A percentile compares a stretch with the other conserved stretches of the same genome.
Evolutionary conservation across 139 green algal genomes (phyloP).

Genomic region (Astrephomene gubernaculifera): DNA sequence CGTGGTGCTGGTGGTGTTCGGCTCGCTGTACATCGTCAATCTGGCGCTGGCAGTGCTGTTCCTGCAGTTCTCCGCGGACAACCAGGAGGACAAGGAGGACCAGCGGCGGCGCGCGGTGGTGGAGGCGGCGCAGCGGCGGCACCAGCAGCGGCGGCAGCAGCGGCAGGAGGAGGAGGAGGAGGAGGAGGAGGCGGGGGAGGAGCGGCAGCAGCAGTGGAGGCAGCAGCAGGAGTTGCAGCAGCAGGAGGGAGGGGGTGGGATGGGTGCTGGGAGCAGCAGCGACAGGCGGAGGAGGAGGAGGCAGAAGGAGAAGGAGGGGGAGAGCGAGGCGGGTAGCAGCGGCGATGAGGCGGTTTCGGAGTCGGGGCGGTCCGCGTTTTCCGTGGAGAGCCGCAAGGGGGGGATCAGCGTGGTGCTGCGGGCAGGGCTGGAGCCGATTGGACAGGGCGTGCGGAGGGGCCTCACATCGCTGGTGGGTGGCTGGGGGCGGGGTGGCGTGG

Average conservation of each 20-base stretch:
- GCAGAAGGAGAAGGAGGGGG: not conserved
- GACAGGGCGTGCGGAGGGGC: too few relatives aligned
- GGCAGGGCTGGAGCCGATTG: too few relatives aligned
- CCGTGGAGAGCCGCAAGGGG: too few relatives aligned
- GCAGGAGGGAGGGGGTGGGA: not conserved
- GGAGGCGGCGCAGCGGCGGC: not conserved
- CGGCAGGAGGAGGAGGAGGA: not conserved
- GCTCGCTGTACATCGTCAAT: constrained; percentile 83
- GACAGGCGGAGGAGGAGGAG: not conserved
- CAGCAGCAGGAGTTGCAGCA: not conserved
- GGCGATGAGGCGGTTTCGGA: too few relatives aligned
- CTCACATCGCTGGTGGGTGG: too few relatives aligned
- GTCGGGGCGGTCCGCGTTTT: too few relatives aligned
- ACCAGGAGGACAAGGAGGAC: not conserved
- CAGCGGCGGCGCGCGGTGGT: not conserved
- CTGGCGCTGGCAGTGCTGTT: constrained; percentile 80
- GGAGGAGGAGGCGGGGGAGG: not conserved
- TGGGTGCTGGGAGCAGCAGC: not conserved
- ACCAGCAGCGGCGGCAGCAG: not conserved
- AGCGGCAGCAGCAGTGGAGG: not conserved
- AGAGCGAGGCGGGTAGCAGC: too few relatives aligned
- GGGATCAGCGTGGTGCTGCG: too few relatives aligned
- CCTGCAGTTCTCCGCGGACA: constrained; percentile 65
- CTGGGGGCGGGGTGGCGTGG: too few relatives aligned
- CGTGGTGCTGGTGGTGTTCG: constrained; percentile 79